phyloP scores from a whole-genome alignment of 371 early-diverging fungal species.

The Cokeromyces recurvatus region DNA sequence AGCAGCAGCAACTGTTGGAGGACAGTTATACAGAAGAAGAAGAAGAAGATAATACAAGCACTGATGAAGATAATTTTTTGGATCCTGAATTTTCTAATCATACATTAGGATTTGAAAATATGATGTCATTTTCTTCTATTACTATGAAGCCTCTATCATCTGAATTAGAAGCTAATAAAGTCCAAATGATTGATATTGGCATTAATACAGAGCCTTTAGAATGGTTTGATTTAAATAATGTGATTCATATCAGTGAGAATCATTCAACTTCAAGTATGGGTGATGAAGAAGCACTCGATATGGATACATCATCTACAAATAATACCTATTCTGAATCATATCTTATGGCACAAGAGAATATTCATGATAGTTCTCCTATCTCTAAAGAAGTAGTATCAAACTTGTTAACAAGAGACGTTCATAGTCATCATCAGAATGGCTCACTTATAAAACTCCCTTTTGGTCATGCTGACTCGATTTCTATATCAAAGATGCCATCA shows the following conservation, averaged over 20 bases:
- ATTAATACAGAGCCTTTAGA: conserved; percentile 19
- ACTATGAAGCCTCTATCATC: conserved; percentile 24
- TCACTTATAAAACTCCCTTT: too few relatives aligned
- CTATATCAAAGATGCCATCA: too few relatives aligned
- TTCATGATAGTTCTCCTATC: conserved; percentile 7
- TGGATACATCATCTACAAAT: too few relatives aligned
- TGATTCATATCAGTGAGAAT: too few relatives aligned
- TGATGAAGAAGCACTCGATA: neutral
- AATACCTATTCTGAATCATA: too few relatives aligned
- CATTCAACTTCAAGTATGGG: too few relatives aligned
- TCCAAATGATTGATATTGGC: conserved; percentile 13
- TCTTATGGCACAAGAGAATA: neutral
- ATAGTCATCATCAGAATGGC: too few relatives aligned
- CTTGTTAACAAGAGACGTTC: too few relatives aligned
- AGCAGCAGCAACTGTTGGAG: neutral
- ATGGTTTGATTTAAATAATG: too few relatives aligned
- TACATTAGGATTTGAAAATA: neutral
- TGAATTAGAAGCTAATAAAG: conserved; percentile 16
- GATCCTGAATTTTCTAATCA: neutral
- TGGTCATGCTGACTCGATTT: too few relatives aligned
- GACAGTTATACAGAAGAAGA: neutral
- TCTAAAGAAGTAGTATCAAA: too few relatives aligned
- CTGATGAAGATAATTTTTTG: neutral
- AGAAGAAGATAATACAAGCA: neutral
- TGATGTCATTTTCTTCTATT: conserved; percentile 4